Evolutionary conservation across 1,139 yeast genomes (phyloP), one percentile per base, ranked within the genome.

Genomic region (Suhomyces yuchorum): DNA sequence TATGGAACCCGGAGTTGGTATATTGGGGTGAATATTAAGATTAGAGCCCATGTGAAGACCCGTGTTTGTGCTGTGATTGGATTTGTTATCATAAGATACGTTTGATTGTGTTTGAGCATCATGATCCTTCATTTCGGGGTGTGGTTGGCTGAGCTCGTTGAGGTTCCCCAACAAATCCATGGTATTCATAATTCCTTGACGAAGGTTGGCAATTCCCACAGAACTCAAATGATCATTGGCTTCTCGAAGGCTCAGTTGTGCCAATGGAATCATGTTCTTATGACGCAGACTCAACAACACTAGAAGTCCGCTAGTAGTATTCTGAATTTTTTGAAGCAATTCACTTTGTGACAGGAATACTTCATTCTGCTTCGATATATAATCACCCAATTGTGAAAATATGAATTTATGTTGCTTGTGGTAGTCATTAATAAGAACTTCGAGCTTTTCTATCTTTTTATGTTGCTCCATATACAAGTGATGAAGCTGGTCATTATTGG

Each of bases 311-410:
- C 56, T 57, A 19, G 58, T 54, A 15, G 64, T 56, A 28, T 56
- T 50, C 22, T 51, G 63, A 24, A 63, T 55, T 28, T 56, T 53
- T 38, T 57, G 63, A 34, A 65, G 47, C 33, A 52, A 48, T 35
- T 61, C 65, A 43, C 59, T 52, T 49, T 63, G 66, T 26, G 51
- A 50, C 28, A 54, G 57, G 30, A 56, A 56, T 12, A 58, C 54
- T 3, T 57, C 58, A 43, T 56, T 59, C 45, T 66, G 70, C 14
- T 47, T 50, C 30, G 53, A 45, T 19, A 65, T 51, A 40, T 61
- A 63, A 2, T 50, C 51, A 1, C 57, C 52, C 7, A 66, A 44
- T 11, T 56, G 49, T 4, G 47, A 42, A 33, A 53, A 49, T 8
- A 59, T 50, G 20, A 48, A 48, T 6, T 52, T 42, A 40, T 64